Base-by-base conservation (phyloP, 129 eudicot species). In the Artemisia tridentata region DNA sequence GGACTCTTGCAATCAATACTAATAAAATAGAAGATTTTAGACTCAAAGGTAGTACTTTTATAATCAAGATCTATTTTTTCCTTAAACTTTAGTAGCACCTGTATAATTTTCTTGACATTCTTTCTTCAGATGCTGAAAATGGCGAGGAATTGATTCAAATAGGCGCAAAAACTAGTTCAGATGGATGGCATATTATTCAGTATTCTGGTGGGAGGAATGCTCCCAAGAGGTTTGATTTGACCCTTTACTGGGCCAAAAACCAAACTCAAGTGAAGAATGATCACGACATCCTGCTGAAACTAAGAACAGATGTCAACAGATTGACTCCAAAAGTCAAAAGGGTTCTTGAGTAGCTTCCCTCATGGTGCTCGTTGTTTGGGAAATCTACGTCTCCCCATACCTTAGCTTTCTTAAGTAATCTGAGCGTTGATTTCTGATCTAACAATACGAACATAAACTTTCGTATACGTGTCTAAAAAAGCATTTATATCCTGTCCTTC, bases 181-280 rank as follows among this genome's bases (percentile, higher is more conserved):
- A 88, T 67, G 96, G 96, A 68, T 95, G 99, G 99, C 99, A 95
- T 81, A 78, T 75, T 16, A 84, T 95, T 75, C 99, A 90, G 82
- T 90, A 73, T 78, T 83, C 99, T 14, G 99, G 99, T 23, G 99
- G 99, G 71, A 90, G 74, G 72, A 87, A 84, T 47, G 80, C 97
- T 2, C 97, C 96, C 5, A 90, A 80, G 71, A 90, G 77, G 75
- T 95, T 95, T 61, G 75, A 65, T 48, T 84, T 95, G 75, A 80
- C 84, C 10, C 93, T 95, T n/a, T 80, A 79, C 49, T 85, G 96
- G 96, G 80, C 34, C 66, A 76, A 80, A 64, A 82, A 79, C 11
- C 68, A 21, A 18, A 79, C 75, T 17, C 58, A 18, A 53, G 73
- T 54, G 23, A 62, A 49, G 69, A 63, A 69, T 19, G 65, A 68